These are phyloP conservation scores for Ophidiomyces ophidiicola DNA, from an alignment of 2,329 filamentous ascomycete genomes.

Conservation along the genomic window DNA sequence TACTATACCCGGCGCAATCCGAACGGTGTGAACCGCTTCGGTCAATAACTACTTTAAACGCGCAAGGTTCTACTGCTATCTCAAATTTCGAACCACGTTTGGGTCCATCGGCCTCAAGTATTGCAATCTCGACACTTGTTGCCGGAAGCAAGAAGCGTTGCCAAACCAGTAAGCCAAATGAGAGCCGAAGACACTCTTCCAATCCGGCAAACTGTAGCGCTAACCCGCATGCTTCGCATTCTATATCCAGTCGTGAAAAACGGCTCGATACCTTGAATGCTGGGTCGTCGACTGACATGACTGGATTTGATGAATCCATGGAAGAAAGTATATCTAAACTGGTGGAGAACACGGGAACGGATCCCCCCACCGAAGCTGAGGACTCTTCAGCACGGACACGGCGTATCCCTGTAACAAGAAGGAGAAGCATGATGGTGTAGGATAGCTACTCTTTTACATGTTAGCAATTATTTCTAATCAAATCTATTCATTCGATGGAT, in stretches of 20 bases:
- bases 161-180: slow-evolving; percentile 13
- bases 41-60: background rate
- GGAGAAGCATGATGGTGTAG: slow-evolving; percentile 33
- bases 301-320: background rate
- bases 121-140: slow-evolving; percentile 17
- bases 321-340: background rate
- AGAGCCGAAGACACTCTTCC: slow-evolving; percentile 22
- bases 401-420: slow-evolving; percentile 23
- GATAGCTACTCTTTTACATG: slow-evolving; percentile 2
- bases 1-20: slow-evolving; percentile 7
- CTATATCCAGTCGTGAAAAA: background rate
- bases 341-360: background rate
- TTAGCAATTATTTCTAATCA: slow-evolving; percentile 2
- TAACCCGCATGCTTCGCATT: background rate
- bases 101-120: slow-evolving; percentile 14
- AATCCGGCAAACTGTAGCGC: slow-evolving; percentile 14
- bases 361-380: background rate
- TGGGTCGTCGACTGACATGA: too few relatives aligned
- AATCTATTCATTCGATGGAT: background rate
- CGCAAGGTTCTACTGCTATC: background rate
- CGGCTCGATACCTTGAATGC: too few relatives aligned
- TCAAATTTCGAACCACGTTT: background rate
- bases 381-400: slow-evolving; percentile 13
- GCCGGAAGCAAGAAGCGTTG: slow-evolving; percentile 15
- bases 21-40: slow-evolving; percentile 7